Conservation (phyloP, 2,329 filamentous ascomycete genomes). For the Botrytis medusae region DNA sequence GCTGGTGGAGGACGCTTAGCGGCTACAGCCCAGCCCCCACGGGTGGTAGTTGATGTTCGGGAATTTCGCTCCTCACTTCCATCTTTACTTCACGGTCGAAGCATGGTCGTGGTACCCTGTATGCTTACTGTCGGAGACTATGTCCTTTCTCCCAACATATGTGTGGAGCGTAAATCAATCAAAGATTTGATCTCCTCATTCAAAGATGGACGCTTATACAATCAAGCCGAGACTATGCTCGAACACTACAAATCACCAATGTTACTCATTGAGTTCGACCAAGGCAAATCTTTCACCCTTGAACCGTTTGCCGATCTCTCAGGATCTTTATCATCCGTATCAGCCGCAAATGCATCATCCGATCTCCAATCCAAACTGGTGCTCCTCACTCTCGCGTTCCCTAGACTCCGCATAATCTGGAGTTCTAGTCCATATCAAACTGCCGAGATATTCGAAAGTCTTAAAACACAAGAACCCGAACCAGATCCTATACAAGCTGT, state of each 20-base stretch:
- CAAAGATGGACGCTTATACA: conserved; percentile 86
- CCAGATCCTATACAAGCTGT: conserved; percentile 89
- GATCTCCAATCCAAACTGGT: conserved; percentile 92
- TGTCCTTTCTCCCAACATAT: conserved; percentile 85
- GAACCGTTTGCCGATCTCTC: conserved; percentile 72
- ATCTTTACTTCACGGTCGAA: conserved; percentile 84
- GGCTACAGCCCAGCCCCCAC: conserved; percentile 82
- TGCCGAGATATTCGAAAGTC: conserved; percentile 90
- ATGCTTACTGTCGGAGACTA: conserved; percentile 98
- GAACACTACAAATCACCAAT: conserved; percentile 86
- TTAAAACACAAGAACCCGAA: conserved; percentile 87
- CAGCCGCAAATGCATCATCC: conserved; percentile 59
- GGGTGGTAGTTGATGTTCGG: conserved; percentile 91
- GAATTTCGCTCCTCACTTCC: conserved; percentile 94
- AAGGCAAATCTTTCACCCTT: conserved; percentile 94
- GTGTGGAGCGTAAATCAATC: conserved; percentile 91
- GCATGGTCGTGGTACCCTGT: conserved; percentile 86
- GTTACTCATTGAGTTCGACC: conserved; percentile 96
- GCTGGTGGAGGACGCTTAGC: conserved; percentile 83
- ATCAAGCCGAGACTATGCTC: conserved; percentile 91
- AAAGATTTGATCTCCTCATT: conserved; percentile 90
- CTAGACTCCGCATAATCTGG: conserved; percentile 88
- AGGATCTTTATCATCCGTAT: conserved; percentile 61
- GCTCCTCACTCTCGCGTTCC: conserved; percentile 88
- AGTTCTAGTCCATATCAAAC: conserved; percentile 91